phyloP scores from a whole-genome alignment of 805 yeast genomes.

The Spathaspora girioi region DNA sequence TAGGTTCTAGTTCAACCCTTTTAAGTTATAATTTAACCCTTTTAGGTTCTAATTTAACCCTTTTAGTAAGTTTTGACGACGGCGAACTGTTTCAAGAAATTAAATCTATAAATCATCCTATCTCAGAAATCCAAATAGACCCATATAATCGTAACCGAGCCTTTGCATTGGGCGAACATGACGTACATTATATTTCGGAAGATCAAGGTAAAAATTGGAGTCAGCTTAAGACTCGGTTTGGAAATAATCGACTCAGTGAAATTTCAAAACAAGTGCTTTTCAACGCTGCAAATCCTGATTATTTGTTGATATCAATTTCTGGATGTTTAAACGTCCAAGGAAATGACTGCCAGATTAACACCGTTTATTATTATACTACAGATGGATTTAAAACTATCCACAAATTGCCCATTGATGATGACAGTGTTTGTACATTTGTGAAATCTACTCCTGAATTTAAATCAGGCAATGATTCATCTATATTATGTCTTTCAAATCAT shows the following conservation, averaged over 20 bases:
- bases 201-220: constrained; percentile 51
- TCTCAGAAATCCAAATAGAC: constrained; percentile 25
- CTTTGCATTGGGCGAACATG: constrained; percentile 32
- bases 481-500: constrained; percentile 30
- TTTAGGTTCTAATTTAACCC: constrained; percentile 28
- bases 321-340: constrained; percentile 27
- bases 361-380: constrained; percentile 35
- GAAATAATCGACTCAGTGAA: too few species aligned
- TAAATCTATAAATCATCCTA: constrained; percentile 9
- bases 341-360: too few species aligned
- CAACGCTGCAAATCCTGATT: constrained; percentile 37
- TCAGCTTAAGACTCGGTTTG: constrained; percentile 26
- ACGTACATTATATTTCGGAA: constrained; percentile 37
- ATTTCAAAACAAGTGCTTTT: constrained; percentile 9
- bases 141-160: constrained; percentile 35
- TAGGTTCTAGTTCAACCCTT: too few species aligned
- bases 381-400: constrained; percentile 42
- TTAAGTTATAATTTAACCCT: too few species aligned
- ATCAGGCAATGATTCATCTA: constrained; percentile 20
- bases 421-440: constrained; percentile 28
- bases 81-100: constrained; percentile 35
- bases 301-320: constrained; percentile 15
- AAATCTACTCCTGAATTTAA: constrained; percentile 19
- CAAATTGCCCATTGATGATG: constrained; percentile 24
- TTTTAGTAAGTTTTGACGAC: constrained; percentile 44